A percentile compares a stretch with the other conserved stretches of the same genome.
Conservation (phyloP, 163 green algal species). For the Trebouxia gelatinosa region DNA sequence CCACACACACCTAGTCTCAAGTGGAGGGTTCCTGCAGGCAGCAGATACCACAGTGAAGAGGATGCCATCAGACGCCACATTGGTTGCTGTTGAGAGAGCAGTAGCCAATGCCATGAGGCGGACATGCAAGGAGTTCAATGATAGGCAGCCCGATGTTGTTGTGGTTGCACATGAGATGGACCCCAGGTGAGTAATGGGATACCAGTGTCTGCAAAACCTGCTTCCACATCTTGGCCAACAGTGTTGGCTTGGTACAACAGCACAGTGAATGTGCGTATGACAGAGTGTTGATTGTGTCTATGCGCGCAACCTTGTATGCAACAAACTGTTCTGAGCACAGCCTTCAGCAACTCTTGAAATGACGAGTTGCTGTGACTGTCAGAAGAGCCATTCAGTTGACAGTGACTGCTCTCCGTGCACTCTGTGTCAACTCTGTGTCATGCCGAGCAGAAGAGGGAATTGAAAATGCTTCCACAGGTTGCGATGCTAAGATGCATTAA, state of each 20-base stretch:
- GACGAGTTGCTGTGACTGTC: neutral
- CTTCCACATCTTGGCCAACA: neutral
- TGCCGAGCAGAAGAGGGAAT: neutral
- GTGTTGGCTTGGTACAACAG: neutral
- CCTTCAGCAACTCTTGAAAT: neutral
- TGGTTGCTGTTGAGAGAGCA: conserved; percentile 69
- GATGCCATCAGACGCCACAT: conserved; percentile 55
- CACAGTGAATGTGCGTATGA: neutral
- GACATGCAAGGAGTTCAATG: conserved; percentile 59
- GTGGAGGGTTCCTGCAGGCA: no score
- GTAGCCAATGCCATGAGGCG: conserved; percentile 63
- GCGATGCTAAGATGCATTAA: no score
- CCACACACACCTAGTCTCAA: no score
- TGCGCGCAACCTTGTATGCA: neutral
- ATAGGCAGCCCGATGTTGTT: conserved; percentile 73
- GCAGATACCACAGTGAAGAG: conserved; percentile 54
- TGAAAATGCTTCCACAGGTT: no score
- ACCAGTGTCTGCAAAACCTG: neutral
- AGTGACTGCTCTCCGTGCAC: neutral
- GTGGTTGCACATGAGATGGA: conserved; percentile 84
- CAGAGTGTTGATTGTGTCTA: neutral
- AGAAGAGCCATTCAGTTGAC: neutral
- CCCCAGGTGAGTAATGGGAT: conserved; percentile 34
- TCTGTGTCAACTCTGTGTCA: neutral
- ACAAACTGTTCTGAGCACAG: neutral